Evolutionary conservation across 371 early-diverging fungal species (phyloP).

Genomic region (Capniomyces stellatus): DNA sequence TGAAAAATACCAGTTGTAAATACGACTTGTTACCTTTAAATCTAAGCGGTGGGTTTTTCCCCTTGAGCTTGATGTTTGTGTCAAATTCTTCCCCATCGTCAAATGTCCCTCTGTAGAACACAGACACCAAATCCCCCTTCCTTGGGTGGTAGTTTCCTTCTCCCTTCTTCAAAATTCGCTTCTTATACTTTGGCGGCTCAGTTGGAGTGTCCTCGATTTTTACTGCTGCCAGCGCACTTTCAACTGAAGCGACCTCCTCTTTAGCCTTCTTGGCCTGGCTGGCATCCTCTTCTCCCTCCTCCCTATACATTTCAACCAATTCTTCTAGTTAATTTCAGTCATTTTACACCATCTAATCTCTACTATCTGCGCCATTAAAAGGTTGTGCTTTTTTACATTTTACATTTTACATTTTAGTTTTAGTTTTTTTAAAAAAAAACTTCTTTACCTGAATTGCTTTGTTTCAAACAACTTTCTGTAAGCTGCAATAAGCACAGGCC

Average conservation of each 20-base stretch:
- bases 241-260: constrained; percentile 4
- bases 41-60: constrained; percentile 34
- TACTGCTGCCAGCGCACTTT: not conserved
- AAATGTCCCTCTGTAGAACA: constrained; percentile 39
- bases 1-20: constrained; percentile 14
- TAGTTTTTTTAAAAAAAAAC: not conserved
- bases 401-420: no score
- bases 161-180: constrained; percentile 35
- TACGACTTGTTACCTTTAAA: no score
- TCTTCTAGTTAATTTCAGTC: no score
- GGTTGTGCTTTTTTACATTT: no score
- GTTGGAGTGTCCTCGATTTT: constrained; percentile 2
- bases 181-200: constrained; percentile 31
- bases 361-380: no score
- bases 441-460: constrained; percentile 29
- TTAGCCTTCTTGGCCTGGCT: constrained; percentile 9
- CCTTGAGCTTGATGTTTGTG: constrained; percentile 30
- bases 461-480: constrained; percentile 35
- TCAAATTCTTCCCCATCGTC: constrained; percentile 46
- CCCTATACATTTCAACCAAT: no score
- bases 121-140: constrained; percentile 35
- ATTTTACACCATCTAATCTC: no score
- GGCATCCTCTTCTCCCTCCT: constrained; percentile 13
- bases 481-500: constrained; percentile 30
- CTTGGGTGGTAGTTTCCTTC: constrained; percentile 26